Evolutionary conservation across 768 basidiomycete genomes (phyloP).

Genomic region (Heimioporus sp.): DNA sequence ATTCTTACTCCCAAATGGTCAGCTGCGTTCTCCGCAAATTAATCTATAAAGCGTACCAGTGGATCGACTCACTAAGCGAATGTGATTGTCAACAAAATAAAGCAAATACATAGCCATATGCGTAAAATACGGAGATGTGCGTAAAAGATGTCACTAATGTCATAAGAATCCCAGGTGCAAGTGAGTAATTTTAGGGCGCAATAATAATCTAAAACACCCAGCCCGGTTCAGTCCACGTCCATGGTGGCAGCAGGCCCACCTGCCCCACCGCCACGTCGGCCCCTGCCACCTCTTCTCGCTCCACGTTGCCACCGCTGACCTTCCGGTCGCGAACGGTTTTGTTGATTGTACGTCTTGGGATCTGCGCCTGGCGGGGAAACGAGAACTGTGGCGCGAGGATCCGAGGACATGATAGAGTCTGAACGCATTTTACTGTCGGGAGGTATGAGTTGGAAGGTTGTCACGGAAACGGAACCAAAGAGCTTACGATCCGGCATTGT

Average conservation of each 20-base stretch:
- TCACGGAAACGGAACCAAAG: background rate
- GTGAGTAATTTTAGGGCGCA: conserved; percentile 9
- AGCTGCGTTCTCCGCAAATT: too few species aligned
- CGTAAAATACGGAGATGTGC: conserved; percentile 27
- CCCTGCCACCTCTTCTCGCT: conserved; percentile 19
- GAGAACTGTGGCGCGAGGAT: conserved; percentile 66
- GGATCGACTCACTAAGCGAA: too few species aligned
- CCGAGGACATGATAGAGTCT: conserved; percentile 59
- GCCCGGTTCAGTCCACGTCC: conserved; percentile 26
- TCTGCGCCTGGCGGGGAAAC: conserved; percentile 67
- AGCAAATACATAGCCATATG: conserved; percentile 20
- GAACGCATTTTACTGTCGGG: conserved; percentile 79
- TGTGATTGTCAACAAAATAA: background rate
- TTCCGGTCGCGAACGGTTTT: conserved; percentile 20
- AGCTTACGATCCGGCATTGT: conserved; percentile 53
- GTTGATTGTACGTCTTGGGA: conserved; percentile 48
- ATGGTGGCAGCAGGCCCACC: conserved; percentile 17
- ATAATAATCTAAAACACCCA: background rate
- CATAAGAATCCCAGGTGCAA: conserved; percentile 12
- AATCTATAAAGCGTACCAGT: too few species aligned
- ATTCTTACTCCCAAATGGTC: too few species aligned
- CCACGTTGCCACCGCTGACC: conserved; percentile 29
- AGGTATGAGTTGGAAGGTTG: background rate
- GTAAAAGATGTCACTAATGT: conserved; percentile 13
- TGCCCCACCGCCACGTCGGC: conserved; percentile 22